Evolutionary conservation across 1,284 basidiomycete species (phyloP).

Genomic region (Moniliella sp.): DNA sequence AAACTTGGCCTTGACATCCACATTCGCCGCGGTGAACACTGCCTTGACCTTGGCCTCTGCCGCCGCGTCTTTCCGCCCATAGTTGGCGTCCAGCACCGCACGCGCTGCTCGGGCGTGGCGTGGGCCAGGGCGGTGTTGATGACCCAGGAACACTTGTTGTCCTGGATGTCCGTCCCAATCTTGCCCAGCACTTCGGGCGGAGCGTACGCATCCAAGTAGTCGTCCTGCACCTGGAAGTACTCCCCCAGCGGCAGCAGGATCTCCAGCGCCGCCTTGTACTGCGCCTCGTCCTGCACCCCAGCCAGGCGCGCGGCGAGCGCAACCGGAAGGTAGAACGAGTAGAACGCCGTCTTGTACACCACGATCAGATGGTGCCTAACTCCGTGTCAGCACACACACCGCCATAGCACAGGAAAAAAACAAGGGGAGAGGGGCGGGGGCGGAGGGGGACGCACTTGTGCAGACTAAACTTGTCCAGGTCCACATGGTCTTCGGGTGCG

Average conservation of each 20-base stretch:
- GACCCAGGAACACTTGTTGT: conserved; percentile 98
- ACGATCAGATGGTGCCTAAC: conserved; percentile 72
- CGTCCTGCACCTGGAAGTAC: conserved; percentile 97
- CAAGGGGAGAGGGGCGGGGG: conserved; percentile 1
- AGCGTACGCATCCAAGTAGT: conserved; percentile 80
- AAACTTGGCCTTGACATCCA: conserved; percentile 45
- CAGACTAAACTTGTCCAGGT: conserved; percentile 63
- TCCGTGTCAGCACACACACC: neutral
- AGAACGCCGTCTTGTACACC: conserved; percentile 90
- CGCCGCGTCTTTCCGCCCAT: conserved; percentile 57
- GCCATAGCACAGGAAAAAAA: neutral
- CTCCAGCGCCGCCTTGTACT: conserved; percentile 57
- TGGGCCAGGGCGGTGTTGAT: conserved; percentile 63
- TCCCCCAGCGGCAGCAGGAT: conserved; percentile 83
- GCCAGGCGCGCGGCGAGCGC: conserved; percentile 66
- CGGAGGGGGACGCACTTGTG: conserved; percentile 42
- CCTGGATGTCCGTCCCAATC: conserved; percentile 79
- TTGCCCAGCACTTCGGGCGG: conserved; percentile 82
- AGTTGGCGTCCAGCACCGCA: conserved; percentile 48
- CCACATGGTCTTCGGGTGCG: conserved; percentile 69
- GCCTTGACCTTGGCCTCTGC: conserved; percentile 52
- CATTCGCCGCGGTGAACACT: conserved; percentile 51
- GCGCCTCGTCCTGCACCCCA: conserved; percentile 38
- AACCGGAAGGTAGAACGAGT: conserved; percentile 95
- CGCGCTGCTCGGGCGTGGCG: conserved; percentile 47